phyloP scores from a whole-genome alignment of 176 grass and related monocot species.

The Oryza punctata region DNA sequence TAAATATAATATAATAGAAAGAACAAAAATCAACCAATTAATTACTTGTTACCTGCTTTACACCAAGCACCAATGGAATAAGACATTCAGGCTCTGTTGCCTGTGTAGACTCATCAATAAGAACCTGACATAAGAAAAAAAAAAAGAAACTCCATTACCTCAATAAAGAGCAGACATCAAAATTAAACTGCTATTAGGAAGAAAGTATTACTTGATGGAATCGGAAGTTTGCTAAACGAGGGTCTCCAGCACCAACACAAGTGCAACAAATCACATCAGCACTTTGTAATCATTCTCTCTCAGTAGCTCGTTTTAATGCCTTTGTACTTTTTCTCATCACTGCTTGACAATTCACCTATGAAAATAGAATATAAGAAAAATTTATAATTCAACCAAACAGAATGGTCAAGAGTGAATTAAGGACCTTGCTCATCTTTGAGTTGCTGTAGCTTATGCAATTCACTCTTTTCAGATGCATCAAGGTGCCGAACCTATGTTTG shows the following conservation, averaged over 20 bases:
- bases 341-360: conserved; percentile 92
- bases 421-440: conserved; percentile 99
- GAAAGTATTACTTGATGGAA: conserved; percentile 76
- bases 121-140: conserved; percentile 69
- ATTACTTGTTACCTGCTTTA: conserved; percentile 82
- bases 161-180: conserved; percentile 13
- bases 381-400: not conserved
- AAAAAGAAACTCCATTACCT: not conserved
- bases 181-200: not conserved
- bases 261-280: conserved; percentile 99
- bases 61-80: conserved; percentile 95
- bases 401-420: not conserved
- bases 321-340: conserved; percentile 99
- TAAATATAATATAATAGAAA: conserved; percentile 21
- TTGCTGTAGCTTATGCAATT: conserved; percentile 94
- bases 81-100: conserved; percentile 96
- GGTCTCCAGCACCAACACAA: conserved; percentile 99
- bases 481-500: conserved; percentile 80
- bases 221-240: conserved; percentile 92
- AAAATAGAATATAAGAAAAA: conserved; percentile 19
- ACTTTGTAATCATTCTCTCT: conserved; percentile 98
- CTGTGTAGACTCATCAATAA: conserved; percentile 98
- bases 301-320: conserved; percentile 94
- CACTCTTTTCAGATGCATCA: conserved; percentile 97
- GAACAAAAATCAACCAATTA: conserved; percentile 1